Evolutionary conservation across 2,329 filamentous ascomycete species (phyloP).

Genomic region (Trichoderma cornu-damae): DNA sequence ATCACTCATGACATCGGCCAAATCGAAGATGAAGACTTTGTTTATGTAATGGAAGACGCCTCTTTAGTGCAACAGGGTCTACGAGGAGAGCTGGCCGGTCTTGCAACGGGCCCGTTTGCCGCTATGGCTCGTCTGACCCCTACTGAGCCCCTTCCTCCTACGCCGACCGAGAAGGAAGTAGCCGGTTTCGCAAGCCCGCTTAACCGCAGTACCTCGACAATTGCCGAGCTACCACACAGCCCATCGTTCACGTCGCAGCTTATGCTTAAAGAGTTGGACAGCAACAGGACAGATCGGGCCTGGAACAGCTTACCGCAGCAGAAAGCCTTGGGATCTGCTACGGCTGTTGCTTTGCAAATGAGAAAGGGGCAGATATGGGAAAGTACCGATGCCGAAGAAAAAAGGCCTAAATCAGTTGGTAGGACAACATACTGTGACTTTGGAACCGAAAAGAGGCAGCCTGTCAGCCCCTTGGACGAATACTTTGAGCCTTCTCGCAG

Average conservation of each 20-base stretch:
- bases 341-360: constrained; percentile 22
- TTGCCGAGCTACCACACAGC: background rate
- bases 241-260: background rate
- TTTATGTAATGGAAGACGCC: constrained; percentile 73
- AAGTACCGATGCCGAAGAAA: background rate
- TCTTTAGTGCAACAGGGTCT: constrained; percentile 64
- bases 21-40: constrained; percentile 66
- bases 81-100: constrained; percentile 48
- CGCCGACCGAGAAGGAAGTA: constrained; percentile 14
- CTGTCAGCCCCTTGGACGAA: constrained; percentile 10
- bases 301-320: constrained; percentile 20
- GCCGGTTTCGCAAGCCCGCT: background rate
- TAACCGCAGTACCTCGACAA: background rate
- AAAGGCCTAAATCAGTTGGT: background rate
- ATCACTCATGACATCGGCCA: constrained; percentile 86
- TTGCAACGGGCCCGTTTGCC: constrained; percentile 43
- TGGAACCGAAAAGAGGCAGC: constrained; percentile 11
- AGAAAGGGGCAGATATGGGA: constrained; percentile 25
- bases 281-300: background rate
- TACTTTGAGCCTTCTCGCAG: constrained; percentile 3
- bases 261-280: background rate
- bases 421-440: background rate
- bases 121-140: constrained; percentile 31
- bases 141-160: background rate
- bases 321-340: constrained; percentile 23